Base-by-base conservation (phyloP, 2,329 filamentous ascomycete genomes). In the Paecilomyces formosus region DNA sequence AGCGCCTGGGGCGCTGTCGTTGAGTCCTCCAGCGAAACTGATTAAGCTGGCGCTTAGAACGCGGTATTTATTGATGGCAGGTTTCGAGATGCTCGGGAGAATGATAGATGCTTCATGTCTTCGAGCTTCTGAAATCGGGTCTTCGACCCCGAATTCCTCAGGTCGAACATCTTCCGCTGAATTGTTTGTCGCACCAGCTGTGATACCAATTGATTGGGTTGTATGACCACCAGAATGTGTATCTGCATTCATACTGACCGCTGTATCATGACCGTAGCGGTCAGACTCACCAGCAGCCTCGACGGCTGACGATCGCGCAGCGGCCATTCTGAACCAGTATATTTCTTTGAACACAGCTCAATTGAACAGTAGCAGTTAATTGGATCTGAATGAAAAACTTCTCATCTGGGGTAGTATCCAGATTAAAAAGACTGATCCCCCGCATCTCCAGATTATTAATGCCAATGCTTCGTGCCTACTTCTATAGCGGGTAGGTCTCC, bases 1-100 rank as follows among this genome's bases (percentile, higher is more conserved):
- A 11, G 90, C 89, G 67, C 90, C 90, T 1, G 89, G 85, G 0
- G 88, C 86, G 50, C 85, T 83, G 71, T 95, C 91, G 64, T 85
- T 89, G 59, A 94, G 74, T 0, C 89, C 91, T 65, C 87, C 86
- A 1, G 81, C 80, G 61, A 94, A 81, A 59, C 83, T 87, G 60
- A 87, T 82, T 51, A 88, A 67, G 63, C 87, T 90, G 15, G 82
- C 80, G 12, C 84, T 81, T 9, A 86, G 69, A 24, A 92, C 77
- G 35, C 89, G 79, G 75, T 82, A 93, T 61, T 84, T 85, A 70
- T 91, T 92, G 82, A 85, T 89, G 8, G 80, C 65, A 62, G 70
- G 67, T 49, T 61, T 66, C 9, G 62, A 62, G 30, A 67, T 50
- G 11, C 65, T 68, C 56, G 66, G 65, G 1, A 28, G 22, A 22